Evolutionary conservation across 2,329 filamentous ascomycete genomes (phyloP), one percentile per base, ranked within the genome.

Genomic region (Claviceps quebecensis): DNA sequence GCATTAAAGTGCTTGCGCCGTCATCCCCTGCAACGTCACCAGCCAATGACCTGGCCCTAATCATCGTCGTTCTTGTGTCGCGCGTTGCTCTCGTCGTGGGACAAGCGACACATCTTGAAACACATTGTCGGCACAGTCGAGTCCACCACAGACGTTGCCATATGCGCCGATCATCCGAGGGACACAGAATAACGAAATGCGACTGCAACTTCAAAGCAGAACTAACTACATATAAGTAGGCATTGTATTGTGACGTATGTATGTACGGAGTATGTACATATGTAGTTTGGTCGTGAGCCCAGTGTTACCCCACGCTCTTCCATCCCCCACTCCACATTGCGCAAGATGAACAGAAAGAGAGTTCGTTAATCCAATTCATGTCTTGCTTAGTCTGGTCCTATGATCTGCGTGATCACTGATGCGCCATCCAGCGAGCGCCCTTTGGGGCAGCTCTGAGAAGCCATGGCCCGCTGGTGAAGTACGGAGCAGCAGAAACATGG

Each of bases 51-150:
- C 4, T 16, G 29, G 13, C 23, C 11, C 22, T 16, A 7, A 22
- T 48, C 13, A n/a, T 43, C 3, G 47, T 48, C 23, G 19, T 19
- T 29, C 19, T 17, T 48, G 37, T 41, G n/a, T 37, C 38, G 22
- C n/a, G 11, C 3, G 48, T 26, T 19, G 17, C 41, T 7, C n/a
- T 48, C 14, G 29, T 38, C 13, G 48, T 50, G 34, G 48, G 41
- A 50, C 48, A 7, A 34, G 48, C 19, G 52, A 46, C 23, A 52
- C 47, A 53, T 19, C 48, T 51, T 55, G 55, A 57, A 56, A 56
- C 55, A 56, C 55, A 52, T 48, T 45, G 40, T 44, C 49, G 51
- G 50, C 43, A 26, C 23, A 47, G 7, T 19, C 29, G 45, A 45
- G 9, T 50, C 16, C 11, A 34, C 17, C 8, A 19, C 7, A 7